Base-by-base conservation (phyloP, 2,329 filamentous ascomycete genomes). In the Diplodia seriata region DNA sequence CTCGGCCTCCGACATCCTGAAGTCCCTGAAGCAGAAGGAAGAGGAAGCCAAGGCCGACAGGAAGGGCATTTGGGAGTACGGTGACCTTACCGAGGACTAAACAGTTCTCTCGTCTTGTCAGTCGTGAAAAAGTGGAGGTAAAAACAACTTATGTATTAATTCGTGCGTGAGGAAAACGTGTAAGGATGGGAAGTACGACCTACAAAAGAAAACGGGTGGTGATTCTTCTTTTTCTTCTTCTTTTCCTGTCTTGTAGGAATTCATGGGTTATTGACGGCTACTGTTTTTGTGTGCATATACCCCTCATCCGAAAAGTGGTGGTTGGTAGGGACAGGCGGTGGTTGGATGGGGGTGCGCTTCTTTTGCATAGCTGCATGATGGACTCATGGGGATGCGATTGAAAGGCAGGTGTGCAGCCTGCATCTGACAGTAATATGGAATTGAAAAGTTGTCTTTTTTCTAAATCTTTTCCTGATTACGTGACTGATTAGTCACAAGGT, bases 1-100 rank as follows among this genome's bases (percentile, higher is more conserved):
- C 68, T 89, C 88, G 9, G 91, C 92, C 55, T 86, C 86, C 68
- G 86, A 91, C 40, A 88, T 93, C 53, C 81, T 97, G 70, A 87
- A 88, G 78, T 87, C 87, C 73, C 82, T 97, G 70, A 89, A 87
- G 75, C 86, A 90, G 78, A 87, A 90, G 63, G 90, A 97, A 83
- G 84, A 86, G 43, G 85, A 90, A 78, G 94, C 94, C 4, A 97
- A 96, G 86, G 84, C 87, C 67, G 89, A 89, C 68, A 88, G 93
- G 70, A 85, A 89, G 72, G 95, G 95, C 53, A 95, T 97, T 87
- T 99, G 94, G 94, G 95, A 99, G 86, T 99, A 98, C 80, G 95
- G 95, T 73, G 95, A 98, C 79, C 85, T 97, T 76, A 97, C 93
- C 15, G 94, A 97, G 72, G 73, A 74, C 68, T 67, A 62, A 62